Evolutionary conservation across 2,329 filamentous ascomycete species (phyloP), one percentile per base, ranked within the genome.

Genomic region (Claviceps sp.): DNA sequence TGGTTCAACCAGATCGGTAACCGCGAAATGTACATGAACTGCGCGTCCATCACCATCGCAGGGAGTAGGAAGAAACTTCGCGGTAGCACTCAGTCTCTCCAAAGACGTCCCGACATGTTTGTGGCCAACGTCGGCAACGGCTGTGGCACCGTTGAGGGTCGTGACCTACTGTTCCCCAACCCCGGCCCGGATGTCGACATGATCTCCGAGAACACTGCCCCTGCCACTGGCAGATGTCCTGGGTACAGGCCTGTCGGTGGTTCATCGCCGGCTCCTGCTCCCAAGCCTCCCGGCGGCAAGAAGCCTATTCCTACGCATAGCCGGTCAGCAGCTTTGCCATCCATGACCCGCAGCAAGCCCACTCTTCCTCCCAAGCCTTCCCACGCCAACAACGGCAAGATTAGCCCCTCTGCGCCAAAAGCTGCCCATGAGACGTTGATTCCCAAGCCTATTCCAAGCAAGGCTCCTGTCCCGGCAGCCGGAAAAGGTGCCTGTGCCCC

Each of bases 21-120:
- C 69, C 77, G 87, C 47, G 87, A 91, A 65, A 87, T 86, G 78
- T 93, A 93, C 76, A 89, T 89, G 84, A 88, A 89, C 69, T 93
- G 87, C 62, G 86, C 87, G 7, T 73, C 78, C 49, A 77, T 90
- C 59, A 79, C 77, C 55, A 81, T 89, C 62, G 67, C 64, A 51
- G 66, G 67, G 30, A 64, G 66, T 48, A 14, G 48, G 9, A 45
- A 50, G 41, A 42, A 34, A 24, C 36, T 22, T 61, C 62, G 58
- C 59, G 58, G 53, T 57, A 60, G 36, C 51, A 55, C 50, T 46
- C 67, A 68, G 61, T 67, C 69, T 47, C 80, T 87, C 63, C 68
- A 70, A 53, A 64, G 65, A 44, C 79, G 85, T 1, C 86, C 87
- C 1, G 67, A 74, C 47, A 77, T 89, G 66, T 89, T 88, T 63